Conservation (phyloP, 768 basidiomycete species). For the Amanita muscaria region DNA sequence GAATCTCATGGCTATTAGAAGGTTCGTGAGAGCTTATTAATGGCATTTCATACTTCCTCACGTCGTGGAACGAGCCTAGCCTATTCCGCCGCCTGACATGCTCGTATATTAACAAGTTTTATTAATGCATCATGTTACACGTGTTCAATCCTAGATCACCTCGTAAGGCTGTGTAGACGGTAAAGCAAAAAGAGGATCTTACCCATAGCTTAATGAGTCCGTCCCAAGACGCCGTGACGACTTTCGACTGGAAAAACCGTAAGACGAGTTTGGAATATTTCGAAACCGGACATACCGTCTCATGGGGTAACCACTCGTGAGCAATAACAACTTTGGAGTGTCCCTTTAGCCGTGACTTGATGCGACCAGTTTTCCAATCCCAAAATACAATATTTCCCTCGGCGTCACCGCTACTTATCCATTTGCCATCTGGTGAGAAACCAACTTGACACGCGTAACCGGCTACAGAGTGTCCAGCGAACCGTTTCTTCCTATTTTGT, state of each 20-base stretch:
- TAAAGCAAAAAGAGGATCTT: slow-evolving; percentile 21
- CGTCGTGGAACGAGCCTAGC: too few relatives aligned
- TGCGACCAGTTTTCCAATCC: slow-evolving; percentile 99
- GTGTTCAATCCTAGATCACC: slow-evolving; percentile 30
- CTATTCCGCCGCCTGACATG: too few relatives aligned
- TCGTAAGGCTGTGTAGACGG: slow-evolving; percentile 10
- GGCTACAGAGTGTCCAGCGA: slow-evolving; percentile 93
- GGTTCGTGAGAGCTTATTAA: too few relatives aligned
- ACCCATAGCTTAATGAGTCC: slow-evolving; percentile 98
- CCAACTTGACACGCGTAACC: slow-evolving; percentile 97
- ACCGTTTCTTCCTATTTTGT: slow-evolving; percentile 97
- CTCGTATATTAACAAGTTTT: too few relatives aligned
- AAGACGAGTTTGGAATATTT: slow-evolving; percentile 38
- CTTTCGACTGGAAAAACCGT: slow-evolving; percentile 63
- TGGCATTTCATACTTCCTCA: too few relatives aligned
- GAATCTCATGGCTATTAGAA: too few relatives aligned
- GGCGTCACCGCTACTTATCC: slow-evolving; percentile 95
- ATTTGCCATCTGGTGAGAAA: slow-evolving; percentile 97
- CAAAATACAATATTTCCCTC: slow-evolving; percentile 95
- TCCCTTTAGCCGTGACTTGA: slow-evolving; percentile 82
- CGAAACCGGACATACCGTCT: slow-evolving; percentile 59
- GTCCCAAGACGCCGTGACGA: slow-evolving; percentile 97
- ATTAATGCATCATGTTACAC: slow-evolving; percentile 3
- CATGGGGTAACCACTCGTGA: slow-evolving; percentile 97
- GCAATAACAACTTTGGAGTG: slow-evolving; percentile 96